Conservation (phyloP, 2,329 filamentous ascomycete species). For the Sporothrix pallida region DNA sequence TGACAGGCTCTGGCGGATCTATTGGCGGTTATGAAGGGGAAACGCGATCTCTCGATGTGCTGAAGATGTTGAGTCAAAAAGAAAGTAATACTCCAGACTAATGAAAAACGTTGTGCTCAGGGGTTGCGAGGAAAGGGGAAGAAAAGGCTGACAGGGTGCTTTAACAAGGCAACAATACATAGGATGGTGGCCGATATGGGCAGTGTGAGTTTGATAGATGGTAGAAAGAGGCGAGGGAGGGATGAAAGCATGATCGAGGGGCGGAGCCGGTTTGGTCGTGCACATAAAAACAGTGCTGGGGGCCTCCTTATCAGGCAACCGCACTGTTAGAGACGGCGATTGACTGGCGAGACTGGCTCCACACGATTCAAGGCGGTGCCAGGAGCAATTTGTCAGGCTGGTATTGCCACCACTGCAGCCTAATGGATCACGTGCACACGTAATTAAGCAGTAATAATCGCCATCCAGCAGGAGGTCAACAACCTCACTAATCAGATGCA, state of each 20-base stretch:
- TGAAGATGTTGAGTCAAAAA: too few relatives aligned
- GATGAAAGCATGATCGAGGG: conserved; percentile 27
- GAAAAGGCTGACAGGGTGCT: neutral
- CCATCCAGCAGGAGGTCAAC: neutral
- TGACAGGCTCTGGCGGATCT: neutral
- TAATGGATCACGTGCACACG: neutral
- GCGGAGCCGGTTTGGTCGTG: neutral
- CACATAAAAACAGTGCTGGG: neutral
- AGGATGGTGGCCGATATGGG: neutral
- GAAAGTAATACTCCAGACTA: neutral
- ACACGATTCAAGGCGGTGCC: neutral
- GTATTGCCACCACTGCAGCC: neutral
- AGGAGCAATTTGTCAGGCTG: conserved; percentile 21
- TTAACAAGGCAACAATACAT: conserved; percentile 25
- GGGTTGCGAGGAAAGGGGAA: too few relatives aligned
- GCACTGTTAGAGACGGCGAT: conserved; percentile 19
- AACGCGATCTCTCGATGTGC: neutral
- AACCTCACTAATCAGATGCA: too few relatives aligned
- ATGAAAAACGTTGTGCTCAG: neutral
- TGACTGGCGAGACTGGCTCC: conserved; percentile 1
- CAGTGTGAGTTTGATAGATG: conserved; percentile 21
- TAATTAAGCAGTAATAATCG: neutral
- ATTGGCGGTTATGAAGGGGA: neutral
- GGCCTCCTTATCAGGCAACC: neutral
- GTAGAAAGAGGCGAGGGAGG: conserved; percentile 16